Evolutionary conservation across 768 basidiomycete species (phyloP), one percentile per base, ranked within the genome.

Genomic region (Tylopilus subfusipes): DNA sequence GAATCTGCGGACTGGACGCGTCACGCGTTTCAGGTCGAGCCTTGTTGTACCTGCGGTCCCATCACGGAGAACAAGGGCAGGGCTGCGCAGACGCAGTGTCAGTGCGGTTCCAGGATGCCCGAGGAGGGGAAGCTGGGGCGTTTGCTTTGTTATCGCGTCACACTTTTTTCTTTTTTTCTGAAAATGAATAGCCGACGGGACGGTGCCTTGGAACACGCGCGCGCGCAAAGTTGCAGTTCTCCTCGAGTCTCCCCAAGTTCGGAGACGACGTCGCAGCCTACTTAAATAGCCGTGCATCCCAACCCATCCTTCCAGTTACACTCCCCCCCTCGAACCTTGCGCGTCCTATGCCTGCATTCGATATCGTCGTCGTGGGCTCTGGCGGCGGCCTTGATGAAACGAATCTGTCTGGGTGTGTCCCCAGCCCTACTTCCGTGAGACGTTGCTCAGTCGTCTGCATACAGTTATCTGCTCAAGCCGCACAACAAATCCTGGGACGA

Each of bases 301-400:
- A 36, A 16, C 16, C 16, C 34, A 16, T 36, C 34, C 13, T 5
- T 6, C 4, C n/a, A n/a, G 3, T 38, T n/a, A 1, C 11, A 2
- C n/a, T 38, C n/a, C 38, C 38, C n/a, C 38, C n/a, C n/a, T 16
- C 16, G 4, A 3, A 4, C 36, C 5, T 7, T 38, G 30, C 30
- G 6, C 11, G 30, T 38, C 38, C 19, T 52, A 81, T 77, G 78
- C 72, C 77, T 50, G 63, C 69, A 11, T 92, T 93, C 68, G 84
- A 90, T 68, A 64, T 93, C 60, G 73, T 92, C 55, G 86, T 88
- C 60, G 83, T 93, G 34, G 95, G 86, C 45, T 82, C 84, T 61
- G 92, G 93, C 53, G 95, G 95, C 42, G 95, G 95, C 46, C 93
- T 92, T 9, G 80, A 86, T 62, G 95, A 98, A 71, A 87, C 85